Conservation (phyloP, 768 basidiomycete genomes). For the Porphyrellus cyaneotinctus region DNA sequence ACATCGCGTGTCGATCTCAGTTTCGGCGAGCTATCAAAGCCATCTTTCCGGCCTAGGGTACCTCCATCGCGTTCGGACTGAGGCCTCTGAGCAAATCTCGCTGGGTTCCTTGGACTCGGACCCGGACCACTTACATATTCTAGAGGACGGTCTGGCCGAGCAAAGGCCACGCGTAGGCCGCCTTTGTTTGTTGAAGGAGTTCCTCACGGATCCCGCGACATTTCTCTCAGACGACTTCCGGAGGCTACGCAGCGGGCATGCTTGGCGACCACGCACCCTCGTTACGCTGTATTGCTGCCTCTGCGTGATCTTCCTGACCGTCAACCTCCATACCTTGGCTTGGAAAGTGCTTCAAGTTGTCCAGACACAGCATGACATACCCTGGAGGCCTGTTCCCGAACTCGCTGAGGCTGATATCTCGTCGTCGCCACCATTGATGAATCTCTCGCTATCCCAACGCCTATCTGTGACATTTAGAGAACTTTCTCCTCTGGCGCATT, state of each 20-base stretch:
- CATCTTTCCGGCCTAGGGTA: slow-evolving; percentile 42
- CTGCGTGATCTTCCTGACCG: slow-evolving; percentile 38
- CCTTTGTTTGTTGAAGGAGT: slow-evolving; percentile 27
- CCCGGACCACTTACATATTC: slow-evolving; percentile 10
- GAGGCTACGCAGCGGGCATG: slow-evolving; percentile 20
- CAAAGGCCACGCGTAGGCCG: slow-evolving; percentile 15
- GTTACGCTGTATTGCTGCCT: slow-evolving; percentile 39
- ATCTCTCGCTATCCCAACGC: slow-evolving; percentile 31
- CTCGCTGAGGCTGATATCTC: not conserved
- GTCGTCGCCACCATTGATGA: slow-evolving; percentile 22
- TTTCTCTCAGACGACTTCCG: slow-evolving; percentile 27
- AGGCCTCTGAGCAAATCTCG: slow-evolving; percentile 22
- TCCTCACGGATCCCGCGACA: slow-evolving; percentile 20
- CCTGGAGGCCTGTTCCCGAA: not conserved
- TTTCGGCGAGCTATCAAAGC: slow-evolving; percentile 43
- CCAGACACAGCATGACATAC: not conserved
- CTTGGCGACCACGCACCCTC: slow-evolving; percentile 31
- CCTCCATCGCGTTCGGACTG: slow-evolving; percentile 37
- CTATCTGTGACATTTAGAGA: slow-evolving; percentile 35
- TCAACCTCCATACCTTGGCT: slow-evolving; percentile 21
- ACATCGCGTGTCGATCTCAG: slow-evolving; percentile 25
- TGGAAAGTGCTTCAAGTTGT: slow-evolving; percentile 1
- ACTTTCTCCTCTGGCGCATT: slow-evolving; percentile 21
- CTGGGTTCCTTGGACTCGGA: not conserved
- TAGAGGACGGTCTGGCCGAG: slow-evolving; percentile 18